A percentile compares a stretch with the other conserved stretches of the same genome.
Conservation (phyloP, 441 rosid species). For the Pelargonium cotyledonis region DNA sequence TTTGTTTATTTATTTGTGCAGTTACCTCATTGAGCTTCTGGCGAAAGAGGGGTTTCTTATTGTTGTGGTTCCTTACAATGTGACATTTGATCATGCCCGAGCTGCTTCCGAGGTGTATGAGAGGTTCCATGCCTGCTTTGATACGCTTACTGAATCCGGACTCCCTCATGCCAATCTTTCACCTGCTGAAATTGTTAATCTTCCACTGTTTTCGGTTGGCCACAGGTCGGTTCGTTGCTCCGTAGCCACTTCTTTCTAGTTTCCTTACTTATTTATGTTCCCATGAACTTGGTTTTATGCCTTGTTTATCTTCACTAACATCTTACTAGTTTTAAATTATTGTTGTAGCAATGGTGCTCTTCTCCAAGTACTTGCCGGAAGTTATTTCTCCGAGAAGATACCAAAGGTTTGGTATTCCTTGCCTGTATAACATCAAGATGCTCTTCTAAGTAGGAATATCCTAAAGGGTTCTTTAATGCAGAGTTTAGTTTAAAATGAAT, state of each 20-base stretch:
- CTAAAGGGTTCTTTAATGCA: constrained; percentile 4
- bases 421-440: constrained; percentile 4
- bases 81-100: constrained; percentile 83
- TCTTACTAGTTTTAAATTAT: constrained; percentile 11
- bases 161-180: constrained; percentile 48
- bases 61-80: constrained; percentile 74
- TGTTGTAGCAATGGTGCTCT: constrained; percentile 82
- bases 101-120: constrained; percentile 65
- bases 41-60: constrained; percentile 83
- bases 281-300: constrained; percentile 5
- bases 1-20: constrained; percentile 20
- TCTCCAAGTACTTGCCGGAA: constrained; percentile 78
- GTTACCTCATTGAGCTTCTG: constrained; percentile 68
- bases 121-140: constrained; percentile 70
- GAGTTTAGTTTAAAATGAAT: constrained; percentile 20
- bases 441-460: background rate
- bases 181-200: constrained; percentile 48
- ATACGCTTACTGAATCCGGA: constrained; percentile 47
- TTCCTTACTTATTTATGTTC: background rate
- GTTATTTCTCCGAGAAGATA: constrained; percentile 78
- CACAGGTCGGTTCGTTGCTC: constrained; percentile 51
- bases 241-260: background rate
- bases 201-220: constrained; percentile 78
- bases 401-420: constrained; percentile 59
- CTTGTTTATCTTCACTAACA: background rate